Conservation (phyloP, 2,329 filamentous ascomycete genomes). For the Xylaria sp. region DNA sequence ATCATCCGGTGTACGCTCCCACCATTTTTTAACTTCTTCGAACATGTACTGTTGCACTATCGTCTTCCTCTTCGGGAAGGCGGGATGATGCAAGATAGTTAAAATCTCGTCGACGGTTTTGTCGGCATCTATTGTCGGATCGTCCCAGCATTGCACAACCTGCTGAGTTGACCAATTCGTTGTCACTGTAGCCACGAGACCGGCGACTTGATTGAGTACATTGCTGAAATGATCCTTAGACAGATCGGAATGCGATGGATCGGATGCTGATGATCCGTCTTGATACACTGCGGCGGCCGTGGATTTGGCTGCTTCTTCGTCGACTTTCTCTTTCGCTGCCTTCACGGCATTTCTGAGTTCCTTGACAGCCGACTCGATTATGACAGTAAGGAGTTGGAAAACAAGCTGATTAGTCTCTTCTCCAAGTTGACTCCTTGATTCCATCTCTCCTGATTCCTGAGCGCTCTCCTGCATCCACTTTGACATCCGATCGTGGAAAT, state of each 20-base stretch:
- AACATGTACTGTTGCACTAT: conserved; percentile 74
- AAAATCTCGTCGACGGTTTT: conserved; percentile 71
- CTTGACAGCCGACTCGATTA: conserved; percentile 48
- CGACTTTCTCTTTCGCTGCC: conserved; percentile 47
- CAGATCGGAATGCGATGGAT: conserved; percentile 67
- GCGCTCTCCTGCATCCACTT: conserved; percentile 48
- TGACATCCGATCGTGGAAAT: conserved; percentile 45
- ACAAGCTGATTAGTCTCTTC: conserved; percentile 48
- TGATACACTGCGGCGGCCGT: conserved; percentile 45
- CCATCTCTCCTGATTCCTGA: conserved; percentile 43
- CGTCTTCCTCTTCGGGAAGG: conserved; percentile 61
- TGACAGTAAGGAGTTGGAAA: conserved; percentile 46
- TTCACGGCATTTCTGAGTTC: conserved; percentile 48
- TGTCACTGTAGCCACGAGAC: conserved; percentile 65
- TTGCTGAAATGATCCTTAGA: conserved; percentile 71
- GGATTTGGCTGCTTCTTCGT: conserved; percentile 47
- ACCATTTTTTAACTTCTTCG: conserved; percentile 70
- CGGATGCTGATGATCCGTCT: conserved; percentile 54
- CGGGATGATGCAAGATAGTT: conserved; percentile 74
- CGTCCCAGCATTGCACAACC: conserved; percentile 75
- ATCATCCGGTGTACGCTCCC: conserved; percentile 37
- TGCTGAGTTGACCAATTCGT: conserved; percentile 74
- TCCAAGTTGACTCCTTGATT: conserved; percentile 44
- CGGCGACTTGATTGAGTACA: conserved; percentile 65
- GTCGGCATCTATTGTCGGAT: conserved; percentile 69